Evolutionary conservation across 2,329 filamentous ascomycete genomes (phyloP), one percentile per base, ranked within the genome.

Genomic region (Phialophora expanda): DNA sequence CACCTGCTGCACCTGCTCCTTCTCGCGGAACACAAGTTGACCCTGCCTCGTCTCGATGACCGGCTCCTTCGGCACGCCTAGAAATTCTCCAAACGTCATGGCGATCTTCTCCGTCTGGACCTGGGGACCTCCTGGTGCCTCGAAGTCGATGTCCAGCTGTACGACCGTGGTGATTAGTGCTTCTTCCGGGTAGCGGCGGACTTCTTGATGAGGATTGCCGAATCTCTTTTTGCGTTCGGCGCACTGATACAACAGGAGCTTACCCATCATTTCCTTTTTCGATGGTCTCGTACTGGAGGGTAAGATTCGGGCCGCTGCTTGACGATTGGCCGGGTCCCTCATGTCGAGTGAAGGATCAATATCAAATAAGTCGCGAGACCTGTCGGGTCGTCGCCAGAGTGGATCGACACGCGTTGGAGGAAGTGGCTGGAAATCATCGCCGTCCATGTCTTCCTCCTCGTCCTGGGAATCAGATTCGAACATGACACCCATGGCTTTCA

Each of bases 31-130:
- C 7, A 60, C 69, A 28, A 73, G 56, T 32, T 68, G 61, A 26
- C 63, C 64, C 28, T 48, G 61, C 14, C 51, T 51, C 24, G 55
- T 26, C 32, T 62, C 65, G 41, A 70, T 58, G 38, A 67, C 62
- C 20, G 63, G 59, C 46, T 66, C 28, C 17, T 62, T 50, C 11
- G 65, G 64, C 34, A 65, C 32, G 2, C 67, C 70, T 4, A 71
- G 58, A 51, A 72, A 71, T 30, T 73, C 66, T 32, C 53, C 12
- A 30, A 70, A 69, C 1, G 30, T 66, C 66, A 69, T 69, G 8
- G 51, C 62, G 56, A 66, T 60, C 24, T 56, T 61, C 34, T 58
- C 53, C 50, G 60, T 63, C 46, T 66, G 61, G 26, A 54, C 30
- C 30, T 38, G 28, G 3, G 24, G 26, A 8, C 24, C 38, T 56